Evolutionary conservation across 179 eudicot species (phyloP).

Genomic region (Beta lomatogona): DNA sequence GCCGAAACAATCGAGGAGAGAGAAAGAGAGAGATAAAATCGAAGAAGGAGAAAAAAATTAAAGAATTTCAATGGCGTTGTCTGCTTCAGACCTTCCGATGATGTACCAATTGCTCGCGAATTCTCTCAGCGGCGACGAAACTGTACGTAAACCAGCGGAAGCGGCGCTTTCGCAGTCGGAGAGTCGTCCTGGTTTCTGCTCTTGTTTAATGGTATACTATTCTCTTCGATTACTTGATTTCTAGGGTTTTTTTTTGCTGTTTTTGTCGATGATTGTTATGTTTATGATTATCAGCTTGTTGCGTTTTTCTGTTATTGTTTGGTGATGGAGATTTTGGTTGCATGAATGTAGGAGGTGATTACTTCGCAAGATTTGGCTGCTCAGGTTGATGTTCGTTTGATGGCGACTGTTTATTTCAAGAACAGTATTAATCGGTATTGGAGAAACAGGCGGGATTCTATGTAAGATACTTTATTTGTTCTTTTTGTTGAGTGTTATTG

Average conservation of each 20-base stretch:
- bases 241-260: constrained; percentile 35
- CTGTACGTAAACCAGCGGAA: constrained; percentile 79
- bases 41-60: neutral
- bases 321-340: constrained; percentile 5
- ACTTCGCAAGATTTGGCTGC: constrained; percentile 73
- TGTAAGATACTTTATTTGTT: constrained; percentile 42
- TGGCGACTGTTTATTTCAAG: constrained; percentile 92
- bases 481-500: neutral
- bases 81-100: constrained; percentile 79
- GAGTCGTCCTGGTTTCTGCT: constrained; percentile 85
- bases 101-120: constrained; percentile 74
- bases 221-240: constrained; percentile 10
- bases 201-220: constrained; percentile 64
- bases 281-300: neutral
- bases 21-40: neutral
- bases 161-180: constrained; percentile 82
- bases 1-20: neutral
- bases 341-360: constrained; percentile 77
- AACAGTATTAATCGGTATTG: constrained; percentile 82
- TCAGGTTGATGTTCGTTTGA: constrained; percentile 82
- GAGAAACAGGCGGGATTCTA: constrained; percentile 77
- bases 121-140: constrained; percentile 66
- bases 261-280: too few relatives aligned
- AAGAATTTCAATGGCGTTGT: constrained; percentile 60
- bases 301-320: neutral